Conservation (phyloP, 768 basidiomycete genomes). For the Russula abietina region DNA sequence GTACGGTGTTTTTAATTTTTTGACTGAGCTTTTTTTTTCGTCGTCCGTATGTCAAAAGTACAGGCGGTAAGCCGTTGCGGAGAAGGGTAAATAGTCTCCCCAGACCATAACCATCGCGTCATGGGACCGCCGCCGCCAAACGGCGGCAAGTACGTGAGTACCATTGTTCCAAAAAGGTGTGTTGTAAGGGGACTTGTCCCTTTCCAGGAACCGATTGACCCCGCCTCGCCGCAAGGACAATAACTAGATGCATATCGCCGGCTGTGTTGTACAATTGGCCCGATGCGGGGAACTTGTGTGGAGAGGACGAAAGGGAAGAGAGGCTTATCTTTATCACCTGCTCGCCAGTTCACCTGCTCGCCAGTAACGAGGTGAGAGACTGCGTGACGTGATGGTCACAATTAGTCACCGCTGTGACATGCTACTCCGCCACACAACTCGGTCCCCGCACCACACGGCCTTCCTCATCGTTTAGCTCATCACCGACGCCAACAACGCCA, state of each 20-base stretch:
- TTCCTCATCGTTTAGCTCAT: conserved; percentile 12
- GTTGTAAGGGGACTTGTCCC: not conserved
- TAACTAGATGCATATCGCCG: not conserved
- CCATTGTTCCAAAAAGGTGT: conserved; percentile 12
- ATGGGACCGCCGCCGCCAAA: conserved; percentile 8
- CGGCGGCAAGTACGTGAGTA: not conserved
- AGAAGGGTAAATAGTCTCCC: conserved; percentile 9
- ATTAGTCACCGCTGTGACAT: conserved; percentile 6
- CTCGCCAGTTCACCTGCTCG: no score
- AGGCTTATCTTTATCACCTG: no score
- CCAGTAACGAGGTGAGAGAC: not conserved
- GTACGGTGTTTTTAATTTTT: not conserved
- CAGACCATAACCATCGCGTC: conserved; percentile 8
- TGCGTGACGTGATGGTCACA: conserved; percentile 1
- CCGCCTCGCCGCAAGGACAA: not conserved
- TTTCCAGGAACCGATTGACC: conserved; percentile 10
- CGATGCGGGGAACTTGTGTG: conserved; percentile 12
- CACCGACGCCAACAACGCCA: not conserved
- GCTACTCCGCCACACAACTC: not conserved
- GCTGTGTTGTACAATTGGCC: conserved; percentile 8
- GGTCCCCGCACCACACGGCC: not conserved
- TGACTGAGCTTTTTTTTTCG: not conserved
- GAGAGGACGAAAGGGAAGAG: not conserved
- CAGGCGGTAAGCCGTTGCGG: conserved; percentile 24
- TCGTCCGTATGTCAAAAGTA: not conserved